phyloP scores from a whole-genome alignment of 371 early-diverging fungal species.

The Synchytrium microbalum region DNA sequence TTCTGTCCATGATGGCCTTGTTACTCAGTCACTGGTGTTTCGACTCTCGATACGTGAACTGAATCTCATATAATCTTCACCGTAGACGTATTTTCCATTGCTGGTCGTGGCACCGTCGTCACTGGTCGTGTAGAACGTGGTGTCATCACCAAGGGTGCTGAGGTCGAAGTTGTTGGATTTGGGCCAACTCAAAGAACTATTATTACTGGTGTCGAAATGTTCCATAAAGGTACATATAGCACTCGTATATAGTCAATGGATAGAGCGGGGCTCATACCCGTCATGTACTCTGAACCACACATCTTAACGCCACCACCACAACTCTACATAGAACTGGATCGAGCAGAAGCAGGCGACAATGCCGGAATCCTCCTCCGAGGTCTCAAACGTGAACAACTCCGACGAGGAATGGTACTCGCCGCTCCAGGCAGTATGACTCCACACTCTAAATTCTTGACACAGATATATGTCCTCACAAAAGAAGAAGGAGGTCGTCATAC shows the following conservation, averaged over 20 bases:
- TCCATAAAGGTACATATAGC: slow-evolving; percentile 75
- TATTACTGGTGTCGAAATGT: slow-evolving; percentile 96
- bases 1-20: neutral
- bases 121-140: slow-evolving; percentile 99
- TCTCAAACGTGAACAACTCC: slow-evolving; percentile 92
- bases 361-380: slow-evolving; percentile 95
- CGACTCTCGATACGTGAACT: too few relatives aligned
- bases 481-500: slow-evolving; percentile 98
- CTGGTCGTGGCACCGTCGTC: slow-evolving; percentile 97
- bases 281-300: too few relatives aligned
- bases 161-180: slow-evolving; percentile 95
- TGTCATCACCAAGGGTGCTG: slow-evolving; percentile 81
- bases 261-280: too few relatives aligned
- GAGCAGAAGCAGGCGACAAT: slow-evolving; percentile 97
- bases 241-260: neutral
- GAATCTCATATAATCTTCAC: too few relatives aligned
- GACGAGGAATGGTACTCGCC: slow-evolving; percentile 89
- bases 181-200: slow-evolving; percentile 82
- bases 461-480: slow-evolving; percentile 90
- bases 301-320: too few relatives aligned
- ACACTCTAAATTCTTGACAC: slow-evolving; percentile 87
- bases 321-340: slow-evolving; percentile 61
- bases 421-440: slow-evolving; percentile 87
- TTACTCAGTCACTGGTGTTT: neutral
- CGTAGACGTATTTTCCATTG: slow-evolving; percentile 90